Conservation (phyloP, 2,329 filamentous ascomycete species). For the Fusarium dimerum region DNA sequence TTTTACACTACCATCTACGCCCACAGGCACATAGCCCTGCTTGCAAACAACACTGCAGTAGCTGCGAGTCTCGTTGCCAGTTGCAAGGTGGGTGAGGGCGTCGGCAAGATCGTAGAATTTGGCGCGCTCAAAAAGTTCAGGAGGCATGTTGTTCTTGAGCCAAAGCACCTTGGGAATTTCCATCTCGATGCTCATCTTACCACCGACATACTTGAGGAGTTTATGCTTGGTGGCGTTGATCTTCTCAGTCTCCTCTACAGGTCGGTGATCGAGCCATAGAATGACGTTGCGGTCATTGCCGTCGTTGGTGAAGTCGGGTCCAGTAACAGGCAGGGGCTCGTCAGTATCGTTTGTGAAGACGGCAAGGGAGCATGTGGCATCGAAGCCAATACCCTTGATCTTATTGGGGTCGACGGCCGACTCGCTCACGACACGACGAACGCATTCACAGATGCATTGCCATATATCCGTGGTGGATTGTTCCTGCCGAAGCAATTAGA, state of each 20-base stretch:
- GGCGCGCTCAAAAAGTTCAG: conserved; percentile 85
- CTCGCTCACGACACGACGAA: conserved; percentile 79
- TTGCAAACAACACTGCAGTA: conserved; percentile 98
- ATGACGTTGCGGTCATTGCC: conserved; percentile 92
- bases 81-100: conserved; percentile 91
- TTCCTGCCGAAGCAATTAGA: conserved; percentile 55
- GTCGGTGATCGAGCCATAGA: conserved; percentile 94
- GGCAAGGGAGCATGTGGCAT: conserved; percentile 95
- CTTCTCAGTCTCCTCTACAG: conserved; percentile 84
- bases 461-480: conserved; percentile 99
- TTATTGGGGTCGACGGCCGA: conserved; percentile 74
- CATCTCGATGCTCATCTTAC: conserved; percentile 99
- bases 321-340: conserved; percentile 87
- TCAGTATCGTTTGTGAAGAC: conserved; percentile 89
- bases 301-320: conserved; percentile 74
- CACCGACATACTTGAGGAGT: conserved; percentile 91
- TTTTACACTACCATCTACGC: conserved; percentile 94
- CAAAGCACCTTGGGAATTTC: conserved; percentile 98
- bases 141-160: conserved; percentile 98
- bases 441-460: conserved; percentile 88
- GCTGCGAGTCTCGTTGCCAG: conserved; percentile 86
- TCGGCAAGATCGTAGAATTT: conserved; percentile 97
- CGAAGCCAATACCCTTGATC: conserved; percentile 92
- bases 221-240: conserved; percentile 94
- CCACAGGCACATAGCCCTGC: conserved; percentile 95